Conservation (phyloP, 257 asterid genomes). For the Datura wrightii region DNA sequence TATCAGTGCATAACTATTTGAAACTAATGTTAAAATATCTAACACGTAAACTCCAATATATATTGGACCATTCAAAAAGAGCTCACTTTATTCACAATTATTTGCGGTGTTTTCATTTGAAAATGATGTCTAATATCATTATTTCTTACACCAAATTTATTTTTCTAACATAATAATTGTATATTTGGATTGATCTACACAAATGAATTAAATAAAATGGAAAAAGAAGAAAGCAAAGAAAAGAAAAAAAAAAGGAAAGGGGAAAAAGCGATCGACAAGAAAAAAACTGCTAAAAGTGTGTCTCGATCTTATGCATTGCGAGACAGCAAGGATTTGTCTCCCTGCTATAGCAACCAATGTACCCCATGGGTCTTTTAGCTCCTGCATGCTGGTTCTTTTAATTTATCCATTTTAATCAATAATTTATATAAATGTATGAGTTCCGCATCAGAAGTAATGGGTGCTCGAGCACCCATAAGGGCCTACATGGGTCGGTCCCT, state of each 20-base stretch:
- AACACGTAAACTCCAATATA: neutral
- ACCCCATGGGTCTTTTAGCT: slow-evolving; percentile 15
- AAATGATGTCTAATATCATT: neutral
- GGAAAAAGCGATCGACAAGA: neutral
- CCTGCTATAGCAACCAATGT: neutral
- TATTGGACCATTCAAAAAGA: neutral
- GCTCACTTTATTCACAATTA: neutral
- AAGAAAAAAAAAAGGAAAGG: slow-evolving; percentile 9
- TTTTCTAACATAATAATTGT: neutral
- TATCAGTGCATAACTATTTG: neutral
- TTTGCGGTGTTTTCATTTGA: neutral
- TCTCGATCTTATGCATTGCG: neutral
- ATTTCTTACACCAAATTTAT: neutral
- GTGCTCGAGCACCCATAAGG: neutral
- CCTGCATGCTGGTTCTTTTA: neutral
- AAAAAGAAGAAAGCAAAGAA: neutral
- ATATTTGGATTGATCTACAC: slow-evolving; percentile 9
- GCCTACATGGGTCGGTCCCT: neutral
- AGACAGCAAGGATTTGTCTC: slow-evolving; percentile 16
- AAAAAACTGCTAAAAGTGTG: neutral
- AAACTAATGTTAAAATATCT: neutral
- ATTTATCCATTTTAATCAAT: neutral
- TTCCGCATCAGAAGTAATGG: neutral
- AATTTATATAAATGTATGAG: neutral
- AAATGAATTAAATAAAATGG: neutral